These are phyloP conservation scores for Penicillium sp. DNA, from an alignment of 2,329 filamentous ascomycete species.

Conservation along the genomic window DNA sequence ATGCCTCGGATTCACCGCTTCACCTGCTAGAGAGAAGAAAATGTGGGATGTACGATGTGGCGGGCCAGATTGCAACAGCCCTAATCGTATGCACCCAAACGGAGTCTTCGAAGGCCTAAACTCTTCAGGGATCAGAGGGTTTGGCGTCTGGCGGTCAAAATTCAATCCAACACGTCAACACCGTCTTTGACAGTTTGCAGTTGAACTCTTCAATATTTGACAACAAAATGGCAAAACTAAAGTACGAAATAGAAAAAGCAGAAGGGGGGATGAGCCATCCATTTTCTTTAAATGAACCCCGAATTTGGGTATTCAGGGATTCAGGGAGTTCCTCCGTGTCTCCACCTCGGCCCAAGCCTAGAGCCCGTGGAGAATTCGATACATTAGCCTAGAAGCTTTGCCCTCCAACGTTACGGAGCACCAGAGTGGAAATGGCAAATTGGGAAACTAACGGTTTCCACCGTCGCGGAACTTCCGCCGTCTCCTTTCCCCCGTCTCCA, in stretches of 20 bases:
- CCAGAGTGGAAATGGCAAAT: not conserved
- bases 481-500: not conserved
- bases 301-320: not conserved
- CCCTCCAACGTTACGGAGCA: not conserved
- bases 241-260: not conserved
- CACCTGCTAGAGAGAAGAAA: not conserved
- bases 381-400: not conserved
- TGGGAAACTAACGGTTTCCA: not conserved
- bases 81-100: constrained; percentile 4
- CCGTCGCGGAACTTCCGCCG: not conserved
- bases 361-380: constrained; percentile 4
- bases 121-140: not conserved
- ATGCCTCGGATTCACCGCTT: constrained; percentile 11
- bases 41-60: not conserved
- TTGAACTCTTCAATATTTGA: too few relatives aligned
- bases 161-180: constrained; percentile 13
- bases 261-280: not conserved
- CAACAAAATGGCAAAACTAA: not conserved
- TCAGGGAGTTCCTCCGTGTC: constrained; percentile 3
- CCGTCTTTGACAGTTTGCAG: constrained; percentile 4
- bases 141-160: constrained; percentile 10
- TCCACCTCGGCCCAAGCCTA: constrained; percentile 6
- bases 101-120: not conserved
- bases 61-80: not conserved
- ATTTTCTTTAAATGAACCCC: not conserved